Base-by-base conservation (phyloP, 805 yeast species). In the Lipomyces orientalis region DNA sequence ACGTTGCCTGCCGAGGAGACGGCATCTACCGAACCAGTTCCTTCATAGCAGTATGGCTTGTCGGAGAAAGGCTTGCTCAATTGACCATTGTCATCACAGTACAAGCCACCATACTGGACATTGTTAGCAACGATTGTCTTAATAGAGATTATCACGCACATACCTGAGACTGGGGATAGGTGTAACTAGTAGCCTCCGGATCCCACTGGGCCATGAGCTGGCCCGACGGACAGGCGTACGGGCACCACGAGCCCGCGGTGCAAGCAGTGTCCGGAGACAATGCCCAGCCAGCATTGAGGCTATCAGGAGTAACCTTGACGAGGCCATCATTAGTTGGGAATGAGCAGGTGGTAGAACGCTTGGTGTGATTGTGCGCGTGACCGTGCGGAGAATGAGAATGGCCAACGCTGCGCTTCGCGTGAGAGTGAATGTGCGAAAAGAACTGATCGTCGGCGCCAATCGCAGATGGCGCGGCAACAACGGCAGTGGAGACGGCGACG, bases 141-240 rank as follows among this genome's bases (percentile, higher is more conserved):
- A 6, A 9, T 6, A 31, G 31, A n/a, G 9, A 37, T 33, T n/a
- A 56, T 58, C 29, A 25, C 29, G 10, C 59, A 67, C 22, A 49
- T 58, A 61, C 69, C 73, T 58, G 63, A 10, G 97, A 90, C 51
- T 86, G 84, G 29, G 97, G 96, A 76, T 89, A 90, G 6, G 88
- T 73, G 80, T 91, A 92, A 10, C 87, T 71, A n/a, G 90, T 90
- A 49, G 88, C 89, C 4, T 77, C 69, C 4, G 92, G 87, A 75
- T 93, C 95, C 97, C 97, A 92, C 79, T 92, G 97, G 37, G 88
- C 90, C 89, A 89, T 88, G 64, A 92, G 78, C 77, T 90, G 86
- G 66, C 97, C 97, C 54, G 97, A 90, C 19, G 92, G 87, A 77
- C 97, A 92, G 19, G 97, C 97, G 78, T 89, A 93, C 37, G 97